Percentiles rank a stretch among this genome's conserved stretches.
Evolutionary conservation across 495 filamentous ascomycete genomes (phyloP).

Genomic region (Aspergillus egyptiacus): DNA sequence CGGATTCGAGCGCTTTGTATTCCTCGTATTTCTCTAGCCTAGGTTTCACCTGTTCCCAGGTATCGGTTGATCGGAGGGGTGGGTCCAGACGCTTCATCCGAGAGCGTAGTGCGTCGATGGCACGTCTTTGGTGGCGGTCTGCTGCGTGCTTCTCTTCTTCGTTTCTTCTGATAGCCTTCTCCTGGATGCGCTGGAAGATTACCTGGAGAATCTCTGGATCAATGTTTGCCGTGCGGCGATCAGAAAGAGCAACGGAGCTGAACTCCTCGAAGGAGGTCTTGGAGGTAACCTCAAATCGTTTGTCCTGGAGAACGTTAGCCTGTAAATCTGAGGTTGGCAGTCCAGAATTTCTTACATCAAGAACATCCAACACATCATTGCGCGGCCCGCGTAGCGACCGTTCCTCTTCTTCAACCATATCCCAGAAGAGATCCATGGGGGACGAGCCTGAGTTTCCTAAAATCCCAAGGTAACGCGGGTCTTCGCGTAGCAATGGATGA

Average conservation of each 20-base stretch:
- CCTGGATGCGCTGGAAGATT: slow-evolving; percentile 81
- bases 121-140: slow-evolving; percentile 80
- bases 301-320: slow-evolving; percentile 53
- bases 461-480: slow-evolving; percentile 78
- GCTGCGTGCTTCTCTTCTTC: slow-evolving; percentile 81
- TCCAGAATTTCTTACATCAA: slow-evolving; percentile 60
- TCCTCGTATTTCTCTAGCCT: slow-evolving; percentile 76
- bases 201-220: slow-evolving; percentile 65
- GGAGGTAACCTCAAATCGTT: slow-evolving; percentile 80
- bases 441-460: slow-evolving; percentile 82
- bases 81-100: slow-evolving; percentile 88
- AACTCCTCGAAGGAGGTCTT: slow-evolving; percentile 89
- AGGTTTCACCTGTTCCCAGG: slow-evolving; percentile 76
- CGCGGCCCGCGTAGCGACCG: slow-evolving; percentile 70
- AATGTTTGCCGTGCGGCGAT: slow-evolving; percentile 79
- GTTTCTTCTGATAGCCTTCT: slow-evolving; percentile 64
- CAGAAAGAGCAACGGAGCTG: slow-evolving; percentile 64
- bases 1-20: slow-evolving; percentile 72
- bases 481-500: slow-evolving; percentile 68
- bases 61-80: slow-evolving; percentile 67
- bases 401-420: slow-evolving; percentile 91
- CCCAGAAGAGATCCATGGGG: slow-evolving; percentile 95
- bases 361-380: slow-evolving; percentile 81
- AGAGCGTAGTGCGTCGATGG: slow-evolving; percentile 78
- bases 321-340: background rate